These are phyloP conservation scores for Fusarium robinianum DNA, from an alignment of 2,329 filamentous ascomycete species.

Conservation along the genomic window DNA sequence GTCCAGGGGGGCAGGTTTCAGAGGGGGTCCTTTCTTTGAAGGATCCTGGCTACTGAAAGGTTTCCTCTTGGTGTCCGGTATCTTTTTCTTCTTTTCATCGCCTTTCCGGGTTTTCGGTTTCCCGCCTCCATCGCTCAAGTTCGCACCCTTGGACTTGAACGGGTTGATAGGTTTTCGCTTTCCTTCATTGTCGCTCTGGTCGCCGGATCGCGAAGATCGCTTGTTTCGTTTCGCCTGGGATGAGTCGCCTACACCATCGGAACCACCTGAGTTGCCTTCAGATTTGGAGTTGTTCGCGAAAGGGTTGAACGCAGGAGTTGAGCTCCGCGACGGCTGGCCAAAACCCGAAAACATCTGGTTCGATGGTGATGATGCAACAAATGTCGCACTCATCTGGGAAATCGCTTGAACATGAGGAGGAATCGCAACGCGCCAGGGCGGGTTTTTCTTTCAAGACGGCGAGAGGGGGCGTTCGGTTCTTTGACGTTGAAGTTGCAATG, in stretches of 20 bases:
- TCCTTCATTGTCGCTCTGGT: conserved; percentile 37
- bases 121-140: conserved; percentile 32
- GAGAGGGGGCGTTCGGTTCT: conserved; percentile 19
- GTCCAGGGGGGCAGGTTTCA: too few relatives aligned
- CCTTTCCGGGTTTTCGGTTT: conserved; percentile 30
- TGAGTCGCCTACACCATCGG: conserved; percentile 38
- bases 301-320: conserved; percentile 43
- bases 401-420: conserved; percentile 42
- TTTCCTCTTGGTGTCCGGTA: conserved; percentile 23
- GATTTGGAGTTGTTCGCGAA: conserved; percentile 39
- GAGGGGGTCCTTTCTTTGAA: conserved; percentile 18
- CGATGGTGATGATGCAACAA: conserved; percentile 49
- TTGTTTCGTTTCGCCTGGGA: conserved; percentile 37
- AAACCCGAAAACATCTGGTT: conserved; percentile 47
- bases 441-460: conserved; percentile 8
- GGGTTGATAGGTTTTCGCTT: conserved; percentile 36
- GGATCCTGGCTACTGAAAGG: conserved; percentile 12
- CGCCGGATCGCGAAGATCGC: conserved; percentile 29
- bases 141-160: conserved; percentile 35
- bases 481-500: conserved; percentile 24
- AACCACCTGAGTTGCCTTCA: conserved; percentile 39
- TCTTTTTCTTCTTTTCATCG: conserved; percentile 36
- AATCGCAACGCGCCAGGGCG: conserved; percentile 20
- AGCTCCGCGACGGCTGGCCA: conserved; percentile 42
- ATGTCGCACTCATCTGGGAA: conserved; percentile 45